These are phyloP conservation scores for Geotrichum bryndzae DNA, from an alignment of 1,139 yeast species.

Conservation along the genomic window DNA sequence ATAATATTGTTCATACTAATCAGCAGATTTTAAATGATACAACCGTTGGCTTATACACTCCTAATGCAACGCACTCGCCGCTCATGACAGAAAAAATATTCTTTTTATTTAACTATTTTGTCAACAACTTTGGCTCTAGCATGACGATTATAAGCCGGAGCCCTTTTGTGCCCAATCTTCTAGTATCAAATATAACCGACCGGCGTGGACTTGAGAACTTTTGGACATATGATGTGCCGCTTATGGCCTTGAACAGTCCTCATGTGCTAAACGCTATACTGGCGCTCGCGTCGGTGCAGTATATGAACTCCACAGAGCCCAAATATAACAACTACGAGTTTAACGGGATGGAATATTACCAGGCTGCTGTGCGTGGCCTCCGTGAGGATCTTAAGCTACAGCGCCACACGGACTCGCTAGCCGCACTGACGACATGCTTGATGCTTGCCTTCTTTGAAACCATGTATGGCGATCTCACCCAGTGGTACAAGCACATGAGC, in stretches of 20 bases:
- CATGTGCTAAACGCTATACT: constrained; percentile 15
- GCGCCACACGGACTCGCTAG: constrained; percentile 6
- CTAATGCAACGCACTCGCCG: constrained; percentile 1
- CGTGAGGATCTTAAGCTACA: constrained; percentile 5
- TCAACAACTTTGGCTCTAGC: constrained; percentile 2
- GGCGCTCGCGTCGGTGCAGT: constrained; percentile 11
- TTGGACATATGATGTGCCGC: constrained; percentile 17
- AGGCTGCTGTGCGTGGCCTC: constrained; percentile 7
- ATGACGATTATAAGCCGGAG: constrained; percentile 1
- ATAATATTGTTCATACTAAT: not conserved
- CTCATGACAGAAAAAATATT: not conserved
- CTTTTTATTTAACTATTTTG: constrained; percentile 6
- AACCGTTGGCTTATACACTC: not conserved
- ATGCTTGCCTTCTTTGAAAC: constrained; percentile 18
- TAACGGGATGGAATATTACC: constrained; percentile 11
- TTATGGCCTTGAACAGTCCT: constrained; percentile 12
- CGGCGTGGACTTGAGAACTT: constrained; percentile 15
- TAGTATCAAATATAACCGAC: not conserved
- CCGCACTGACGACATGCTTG: constrained; percentile 16
- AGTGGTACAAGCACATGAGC: constrained; percentile 18
- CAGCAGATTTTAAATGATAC: not conserved
- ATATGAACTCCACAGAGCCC: constrained; percentile 2
- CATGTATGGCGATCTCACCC: constrained; percentile 16
- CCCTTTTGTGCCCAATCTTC: not conserved
- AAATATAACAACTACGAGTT: not conserved